Base-by-base conservation (phyloP, 805 yeast species). In the Helenozyma baotianmanensis region DNA sequence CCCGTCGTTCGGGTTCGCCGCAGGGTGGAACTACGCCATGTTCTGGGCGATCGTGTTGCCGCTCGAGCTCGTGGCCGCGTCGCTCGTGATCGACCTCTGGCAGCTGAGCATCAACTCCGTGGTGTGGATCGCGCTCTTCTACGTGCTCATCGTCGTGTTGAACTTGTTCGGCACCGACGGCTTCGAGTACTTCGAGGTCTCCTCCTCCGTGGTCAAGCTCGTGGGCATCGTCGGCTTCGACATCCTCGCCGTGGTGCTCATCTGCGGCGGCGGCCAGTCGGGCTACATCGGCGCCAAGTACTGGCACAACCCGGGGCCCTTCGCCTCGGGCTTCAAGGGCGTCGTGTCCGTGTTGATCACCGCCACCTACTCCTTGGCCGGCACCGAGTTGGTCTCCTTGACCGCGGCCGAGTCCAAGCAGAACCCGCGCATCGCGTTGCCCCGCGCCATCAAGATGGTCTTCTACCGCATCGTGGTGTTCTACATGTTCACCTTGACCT, bases 1-100 rank as follows among this genome's bases (percentile, higher is more conserved):
- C 41, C 64, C 66, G 1, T 60, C 68, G 14, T 62, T 64, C 56
- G 71, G 71, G 6, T 64, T 64, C 40, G 71, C 71, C n/a, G 60
- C 57, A 34, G 71, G 68, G 12, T 63, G 66, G 64, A 64, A 64
- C 50, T 65, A 65, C 40, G 67, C 70, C 16, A 36, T 62, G 26
- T 64, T 64, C 42, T 65, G 70, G 70, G 63, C 63, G n/a, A 50
- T 65, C 18, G 70, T 65, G 21, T 45, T 63, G 35, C 70, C 71
- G 2, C 49, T 64, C 29, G 71, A 65, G 42, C 51, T 65, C 30
- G 70, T 64, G 32, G 71, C 71, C 1, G 52, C 63, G 13, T 61
- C 70, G 16, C 47, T 65, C 35, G 58, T 68, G 21, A 64, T 65
- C 31, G 51, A 59, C 23, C 64, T 60, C 40, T 65, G 71, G 71